These are phyloP conservation scores for Chalciporus sp. DNA, from an alignment of 1,284 basidiomycete genomes.

Conservation along the genomic window DNA sequence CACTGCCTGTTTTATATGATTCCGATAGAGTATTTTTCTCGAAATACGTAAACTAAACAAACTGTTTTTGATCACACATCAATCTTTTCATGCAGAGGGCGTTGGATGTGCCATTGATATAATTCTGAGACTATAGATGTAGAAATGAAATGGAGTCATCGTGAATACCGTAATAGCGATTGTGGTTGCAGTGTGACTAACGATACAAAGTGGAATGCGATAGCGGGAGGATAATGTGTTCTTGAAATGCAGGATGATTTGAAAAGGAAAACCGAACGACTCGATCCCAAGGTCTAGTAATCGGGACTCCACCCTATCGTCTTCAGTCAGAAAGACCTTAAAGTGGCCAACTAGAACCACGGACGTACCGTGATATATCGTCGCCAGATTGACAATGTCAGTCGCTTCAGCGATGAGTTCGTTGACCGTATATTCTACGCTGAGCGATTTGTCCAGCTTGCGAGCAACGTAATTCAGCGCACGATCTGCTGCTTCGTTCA, in stretches of 20 bases:
- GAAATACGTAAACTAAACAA: conserved; percentile 19
- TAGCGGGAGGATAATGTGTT: neutral
- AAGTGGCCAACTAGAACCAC: neutral
- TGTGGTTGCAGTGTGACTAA: conserved; percentile 2
- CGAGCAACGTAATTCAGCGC: conserved; percentile 77
- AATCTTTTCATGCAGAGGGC: neutral
- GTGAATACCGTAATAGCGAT: neutral
- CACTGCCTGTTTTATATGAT: conserved; percentile 16
- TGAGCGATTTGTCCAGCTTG: conserved; percentile 85
- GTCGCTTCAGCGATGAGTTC: conserved; percentile 91
- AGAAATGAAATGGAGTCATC: neutral
- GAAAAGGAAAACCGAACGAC: neutral
- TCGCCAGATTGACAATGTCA: conserved; percentile 74
- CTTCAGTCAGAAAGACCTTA: conserved; percentile 7
- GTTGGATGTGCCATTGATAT: conserved; percentile 9
- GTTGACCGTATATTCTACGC: conserved; percentile 93
- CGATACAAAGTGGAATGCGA: conserved; percentile 5
- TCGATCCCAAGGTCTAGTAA: conserved; percentile 23
- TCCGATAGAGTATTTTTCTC: conserved; percentile 28
- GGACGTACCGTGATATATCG: conserved; percentile 73
- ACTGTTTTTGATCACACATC: neutral
- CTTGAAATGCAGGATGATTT: neutral
- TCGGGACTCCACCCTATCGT: conserved; percentile 41
- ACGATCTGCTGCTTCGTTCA: conserved; percentile 87
- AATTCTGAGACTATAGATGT: conserved; percentile 13